Percentiles rank a stretch among this genome's conserved stretches.
These are phyloP conservation scores for Leccinum truebloodii DNA, from an alignment of 768 basidiomycete species.

Conservation along the genomic window DNA sequence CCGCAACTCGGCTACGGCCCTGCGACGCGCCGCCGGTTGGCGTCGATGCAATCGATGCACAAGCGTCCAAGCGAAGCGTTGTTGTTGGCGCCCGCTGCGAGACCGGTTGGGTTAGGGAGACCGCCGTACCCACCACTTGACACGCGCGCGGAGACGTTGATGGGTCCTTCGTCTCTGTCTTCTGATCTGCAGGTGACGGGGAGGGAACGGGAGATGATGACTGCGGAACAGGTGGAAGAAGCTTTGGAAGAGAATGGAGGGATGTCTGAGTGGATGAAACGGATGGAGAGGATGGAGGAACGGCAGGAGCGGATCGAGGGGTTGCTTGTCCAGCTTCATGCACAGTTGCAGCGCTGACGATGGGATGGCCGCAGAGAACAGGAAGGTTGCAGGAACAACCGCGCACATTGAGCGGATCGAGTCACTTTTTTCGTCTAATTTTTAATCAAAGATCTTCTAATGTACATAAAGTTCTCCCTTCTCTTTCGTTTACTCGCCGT, in stretches of 20 bases:
- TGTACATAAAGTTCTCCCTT: neutral
- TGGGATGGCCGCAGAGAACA: neutral
- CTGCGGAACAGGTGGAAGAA: constrained; percentile 32
- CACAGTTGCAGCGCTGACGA: constrained; percentile 15
- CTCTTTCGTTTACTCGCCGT: neutral
- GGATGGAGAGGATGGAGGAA: constrained; percentile 44
- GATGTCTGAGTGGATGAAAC: constrained; percentile 30
- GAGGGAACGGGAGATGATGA: constrained; percentile 15
- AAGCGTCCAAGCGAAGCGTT: constrained; percentile 20
- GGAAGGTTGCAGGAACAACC: neutral
- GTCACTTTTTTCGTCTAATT: neutral
- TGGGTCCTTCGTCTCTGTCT: constrained; percentile 26
- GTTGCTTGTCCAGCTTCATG: constrained; percentile 38
- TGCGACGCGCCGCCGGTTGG: constrained; percentile 39
- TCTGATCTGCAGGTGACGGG: constrained; percentile 19
- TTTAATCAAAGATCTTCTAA: neutral
- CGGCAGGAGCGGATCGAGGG: constrained; percentile 51
- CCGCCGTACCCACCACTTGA: constrained; percentile 21
- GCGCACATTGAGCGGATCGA: neutral
- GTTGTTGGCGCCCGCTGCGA: constrained; percentile 1
- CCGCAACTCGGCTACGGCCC: constrained; percentile 39
- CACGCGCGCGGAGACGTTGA: constrained; percentile 26
- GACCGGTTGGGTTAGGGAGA: constrained; percentile 8
- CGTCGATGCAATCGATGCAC: constrained; percentile 32
- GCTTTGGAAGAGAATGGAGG: constrained; percentile 28